Base-by-base conservation (phyloP, 2,329 filamentous ascomycete species). In the Trichoderma sp. region DNA sequence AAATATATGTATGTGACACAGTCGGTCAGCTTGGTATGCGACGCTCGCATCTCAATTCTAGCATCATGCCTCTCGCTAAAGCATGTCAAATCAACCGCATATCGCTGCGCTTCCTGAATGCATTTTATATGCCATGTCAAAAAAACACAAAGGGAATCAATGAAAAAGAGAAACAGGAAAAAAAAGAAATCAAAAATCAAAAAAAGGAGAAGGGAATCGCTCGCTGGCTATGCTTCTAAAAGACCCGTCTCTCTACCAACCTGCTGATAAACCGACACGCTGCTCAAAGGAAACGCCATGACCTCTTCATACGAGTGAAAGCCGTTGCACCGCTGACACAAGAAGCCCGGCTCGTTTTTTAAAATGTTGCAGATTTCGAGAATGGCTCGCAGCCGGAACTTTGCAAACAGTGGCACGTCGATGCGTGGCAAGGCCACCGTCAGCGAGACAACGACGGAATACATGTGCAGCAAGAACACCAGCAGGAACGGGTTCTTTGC, bases 321-420 rank as follows among this genome's bases (percentile, higher is more conserved):
- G 4, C 61, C 61, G 27, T 57, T 57, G 8, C 61, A 65, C 39
- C 61, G 50, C 19, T 57, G 61, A 13, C 61, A 65, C 17, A 65
- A 15, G 17, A 56, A 65, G 2, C 61, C 61, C 10, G 61, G 61
- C 10, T 57, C 61, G 19, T 5, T 12, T 22, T 56, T 57, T 25
- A 65, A 35, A 35, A 56, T 12, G 13, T 35, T 15, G 35, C 61
- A 65, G 37, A 65, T 65, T 35, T 57, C 50, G n/a, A 45, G 37
- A 7, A 65, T 65, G 5, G 50, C 61, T 3, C 61, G 42, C 52
- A 65, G 19, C 2, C 61, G 19, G 32, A 25, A 65, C 29, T 65
- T 65, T 22, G 61, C 61, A 22, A 65, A 65, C 7, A 65, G 54
- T 32, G 61, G 61, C 1, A 65, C 37, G 17, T 65, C 61, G 29